phyloP scores from a whole-genome alignment of 2,329 filamentous ascomycete species.

The Tympanopsis confertula region DNA sequence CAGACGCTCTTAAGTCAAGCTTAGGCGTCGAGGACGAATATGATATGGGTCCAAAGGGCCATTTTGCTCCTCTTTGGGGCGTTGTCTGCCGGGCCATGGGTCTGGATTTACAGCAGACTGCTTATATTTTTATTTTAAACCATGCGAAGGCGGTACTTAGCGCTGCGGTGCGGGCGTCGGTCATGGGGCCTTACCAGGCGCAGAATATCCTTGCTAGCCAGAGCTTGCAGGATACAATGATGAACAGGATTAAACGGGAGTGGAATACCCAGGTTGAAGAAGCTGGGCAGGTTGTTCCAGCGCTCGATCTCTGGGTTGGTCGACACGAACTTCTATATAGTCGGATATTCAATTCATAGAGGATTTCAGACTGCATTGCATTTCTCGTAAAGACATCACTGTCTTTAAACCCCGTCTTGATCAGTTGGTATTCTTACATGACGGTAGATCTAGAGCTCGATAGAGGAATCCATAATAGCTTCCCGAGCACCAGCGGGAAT shows the following conservation, averaged over 20 bases:
- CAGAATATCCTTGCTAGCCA: constrained; percentile 43
- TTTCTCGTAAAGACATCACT: too few relatives aligned
- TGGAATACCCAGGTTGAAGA: constrained; percentile 35
- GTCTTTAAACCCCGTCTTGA: too few relatives aligned
- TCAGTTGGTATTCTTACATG: too few relatives aligned
- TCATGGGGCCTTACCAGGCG: constrained; percentile 55
- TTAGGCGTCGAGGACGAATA: constrained; percentile 13
- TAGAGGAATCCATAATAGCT: too few relatives aligned
- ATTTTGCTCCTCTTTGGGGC: constrained; percentile 51
- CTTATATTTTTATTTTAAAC: constrained; percentile 51
- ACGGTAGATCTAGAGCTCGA: too few relatives aligned
- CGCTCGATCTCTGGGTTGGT: constrained; percentile 53
- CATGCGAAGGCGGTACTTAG: constrained; percentile 52
- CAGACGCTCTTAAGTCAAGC: constrained; percentile 20
- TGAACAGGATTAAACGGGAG: constrained; percentile 30
- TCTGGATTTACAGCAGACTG: constrained; percentile 36
- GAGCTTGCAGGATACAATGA: constrained; percentile 37
- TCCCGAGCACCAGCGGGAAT: too few relatives aligned
- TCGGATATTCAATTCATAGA: constrained; percentile 54
- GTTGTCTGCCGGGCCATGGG: constrained; percentile 38
- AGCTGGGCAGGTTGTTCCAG: constrained; percentile 47
- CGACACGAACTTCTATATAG: constrained; percentile 55
- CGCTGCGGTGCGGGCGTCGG: constrained; percentile 48
- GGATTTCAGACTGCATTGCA: constrained; percentile 1
- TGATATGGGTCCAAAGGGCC: constrained; percentile 28